Evolutionary conservation across 768 basidiomycete genomes (phyloP), one percentile per base, ranked within the genome.

Genomic region (Lactarius deliciosus): DNA sequence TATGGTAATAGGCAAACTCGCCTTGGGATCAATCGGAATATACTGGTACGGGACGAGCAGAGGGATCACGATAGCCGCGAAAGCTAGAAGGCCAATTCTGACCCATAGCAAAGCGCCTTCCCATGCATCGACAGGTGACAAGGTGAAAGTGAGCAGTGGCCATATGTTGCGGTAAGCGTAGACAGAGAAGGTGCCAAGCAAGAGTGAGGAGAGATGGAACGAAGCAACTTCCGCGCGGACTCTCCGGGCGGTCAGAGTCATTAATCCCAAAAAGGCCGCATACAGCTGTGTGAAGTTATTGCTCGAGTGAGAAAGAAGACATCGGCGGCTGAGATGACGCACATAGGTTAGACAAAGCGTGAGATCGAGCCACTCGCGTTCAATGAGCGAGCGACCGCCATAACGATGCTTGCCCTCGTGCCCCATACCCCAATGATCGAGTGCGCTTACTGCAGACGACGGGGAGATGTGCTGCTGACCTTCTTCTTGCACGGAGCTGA

Each of bases 151-250:
- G 3, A 38, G 36, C 36, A 38, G 36, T 11, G 36, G 36, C 36
- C 36, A 38, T 11, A 38, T 38, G 36, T 38, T 11, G 36, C 36
- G 36, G 36, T 38, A 38, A 11, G 36, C 36, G 36, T 38, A 38
- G 36, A 38, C 36, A 3, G 36, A 38, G 36, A 38, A 38, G 7
- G 3, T 38, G 36, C 36, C 11, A 38, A 38, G 36, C 11, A 38
- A 38, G 11, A 38, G 36, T 38, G 3, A 38, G 36, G 36, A 80
- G 68, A 85, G 74, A 70, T 89, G 87, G 16, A 74, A 76, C n/a
- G 78, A 79, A 11, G 76, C 74, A 13, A 64, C n/a, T 11, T 30
- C 53, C 15, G 59, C 61, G 18, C 58, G 45, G 15, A 25, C 9
- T 32, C 50, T 65, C 28, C 61, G 57, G 25, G 68, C 63, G 30